Base-by-base conservation (phyloP, 345 rosid species). In the Melastoma malabathricum region DNA sequence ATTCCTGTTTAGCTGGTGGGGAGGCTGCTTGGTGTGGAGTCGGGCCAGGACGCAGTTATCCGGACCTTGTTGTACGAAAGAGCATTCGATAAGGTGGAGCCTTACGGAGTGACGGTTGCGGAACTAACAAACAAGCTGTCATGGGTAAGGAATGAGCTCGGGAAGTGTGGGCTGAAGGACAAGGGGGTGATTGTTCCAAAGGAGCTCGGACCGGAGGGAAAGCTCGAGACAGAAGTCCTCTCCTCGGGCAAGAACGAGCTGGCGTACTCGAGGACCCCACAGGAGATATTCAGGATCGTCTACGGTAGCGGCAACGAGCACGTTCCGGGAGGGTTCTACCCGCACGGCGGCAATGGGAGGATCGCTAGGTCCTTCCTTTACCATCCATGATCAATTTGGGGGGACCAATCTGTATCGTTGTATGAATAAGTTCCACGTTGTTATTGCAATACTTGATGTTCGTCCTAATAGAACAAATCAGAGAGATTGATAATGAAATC, bases 161-260 rank as follows among this genome's bases (percentile, higher is more conserved):
- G 68, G 12, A 66, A 44, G 66, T 64, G 71, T n/a, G 78, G 80
- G 17, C 55, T 69, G 47, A 75, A 72, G 43, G 83, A 74, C 50
- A 77, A 78, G 64, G 83, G 83, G 17, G 45, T 77, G 19, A 43
- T 63, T 49, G 80, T 74, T 25, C 77, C 77, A 6, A 45, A 4
- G 27, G 49, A 44, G 59, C 63, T 72, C 2, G 80, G 80, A 5
- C 69, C 80, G 1, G 80, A 72, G 58, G 71, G 71, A 31, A 53
- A 48, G 29, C 69, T 62, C 43, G 57, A 62, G 15, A 65, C 77
- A 34, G 56, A 68, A 14, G 54, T 68, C 19, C 51, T 68, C 9
- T 55, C 68, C 0, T 25, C 57, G 13, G 13, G 72, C 53, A 14
- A 58, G 8, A 4, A 46, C 44, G 71, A 79, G 13, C 50, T 77